Conservation (phyloP, 2,329 filamentous ascomycete genomes). For the Epichloe brachyelytri region DNA sequence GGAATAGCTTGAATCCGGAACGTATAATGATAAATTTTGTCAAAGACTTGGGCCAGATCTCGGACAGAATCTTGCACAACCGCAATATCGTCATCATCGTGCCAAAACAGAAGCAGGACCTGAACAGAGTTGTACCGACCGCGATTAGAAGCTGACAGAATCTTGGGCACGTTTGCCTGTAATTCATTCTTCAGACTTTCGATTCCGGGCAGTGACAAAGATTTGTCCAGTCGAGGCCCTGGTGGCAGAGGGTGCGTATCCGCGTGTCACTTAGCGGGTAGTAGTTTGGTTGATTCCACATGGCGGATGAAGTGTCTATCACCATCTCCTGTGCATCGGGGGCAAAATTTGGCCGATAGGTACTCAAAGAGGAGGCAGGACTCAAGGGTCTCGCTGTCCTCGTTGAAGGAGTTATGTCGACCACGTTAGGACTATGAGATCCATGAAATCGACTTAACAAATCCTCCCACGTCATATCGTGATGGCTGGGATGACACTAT, state of each 20-base stretch:
- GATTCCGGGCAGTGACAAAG: slow-evolving; percentile 34
- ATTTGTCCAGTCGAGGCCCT: slow-evolving; percentile 40
- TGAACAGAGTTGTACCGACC: slow-evolving; percentile 41
- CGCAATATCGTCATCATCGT: slow-evolving; percentile 36
- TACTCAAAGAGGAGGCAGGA: slow-evolving; percentile 26
- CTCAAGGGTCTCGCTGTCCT: slow-evolving; percentile 34
- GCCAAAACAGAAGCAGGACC: slow-evolving; percentile 42
- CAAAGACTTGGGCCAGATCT: slow-evolving; percentile 37
- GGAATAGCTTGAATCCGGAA: slow-evolving; percentile 38
- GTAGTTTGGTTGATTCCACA: slow-evolving; percentile 23
- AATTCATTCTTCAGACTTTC: slow-evolving; percentile 39
- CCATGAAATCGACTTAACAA: slow-evolving; percentile 40
- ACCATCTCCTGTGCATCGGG: slow-evolving; percentile 43
- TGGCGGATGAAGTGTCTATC: slow-evolving; percentile 27
- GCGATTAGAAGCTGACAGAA: slow-evolving; percentile 36
- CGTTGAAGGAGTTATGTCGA: slow-evolving; percentile 32
- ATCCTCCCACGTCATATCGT: slow-evolving; percentile 49
- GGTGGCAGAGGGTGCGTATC: slow-evolving; percentile 42
- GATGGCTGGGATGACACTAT: slow-evolving; percentile 47
- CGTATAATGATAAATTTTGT: slow-evolving; percentile 38
- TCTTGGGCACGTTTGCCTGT: slow-evolving; percentile 35
- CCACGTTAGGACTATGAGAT: slow-evolving; percentile 36
- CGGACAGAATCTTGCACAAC: slow-evolving; percentile 28
- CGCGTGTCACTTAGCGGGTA: slow-evolving; percentile 33
- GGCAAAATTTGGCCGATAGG: slow-evolving; percentile 25